Evolutionary conservation across 2,329 filamentous ascomycete genomes (phyloP).

Genomic region (Sordariomycetes sp.): DNA sequence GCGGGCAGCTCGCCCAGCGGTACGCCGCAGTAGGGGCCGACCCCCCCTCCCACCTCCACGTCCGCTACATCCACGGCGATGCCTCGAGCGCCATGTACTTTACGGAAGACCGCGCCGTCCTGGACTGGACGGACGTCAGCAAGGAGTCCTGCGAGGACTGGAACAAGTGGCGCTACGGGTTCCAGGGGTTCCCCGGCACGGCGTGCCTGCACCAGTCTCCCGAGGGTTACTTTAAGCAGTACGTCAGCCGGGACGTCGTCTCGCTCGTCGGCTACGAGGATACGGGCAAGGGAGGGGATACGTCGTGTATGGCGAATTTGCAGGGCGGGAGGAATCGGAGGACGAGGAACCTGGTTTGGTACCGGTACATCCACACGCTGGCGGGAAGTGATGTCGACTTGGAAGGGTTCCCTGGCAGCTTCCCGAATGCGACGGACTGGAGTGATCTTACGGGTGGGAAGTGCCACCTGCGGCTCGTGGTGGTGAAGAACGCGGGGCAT

Average conservation of each 20-base stretch:
- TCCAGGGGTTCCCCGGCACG: not conserved
- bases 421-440: not conserved
- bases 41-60: not conserved
- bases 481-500: not conserved
- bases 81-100: not conserved
- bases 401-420: not conserved
- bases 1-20: not conserved
- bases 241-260: not conserved
- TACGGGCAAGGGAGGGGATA: not conserved
- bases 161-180: not conserved
- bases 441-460: not conserved
- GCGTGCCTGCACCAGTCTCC: not conserved
- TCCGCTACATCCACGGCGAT: not conserved
- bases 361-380: not conserved
- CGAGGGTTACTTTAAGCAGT: not conserved
- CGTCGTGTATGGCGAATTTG: not conserved
- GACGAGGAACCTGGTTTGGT: not conserved
- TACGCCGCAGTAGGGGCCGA: not conserved
- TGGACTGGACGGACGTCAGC: not conserved
- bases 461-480: not conserved
- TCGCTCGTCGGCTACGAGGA: not conserved
- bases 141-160: not conserved
- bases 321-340: not conserved
- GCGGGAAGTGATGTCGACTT: not conserved
- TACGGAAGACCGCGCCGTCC: not conserved